Conservation (phyloP, 805 yeast genomes). For the Metschnikowia colocasiae region DNA sequence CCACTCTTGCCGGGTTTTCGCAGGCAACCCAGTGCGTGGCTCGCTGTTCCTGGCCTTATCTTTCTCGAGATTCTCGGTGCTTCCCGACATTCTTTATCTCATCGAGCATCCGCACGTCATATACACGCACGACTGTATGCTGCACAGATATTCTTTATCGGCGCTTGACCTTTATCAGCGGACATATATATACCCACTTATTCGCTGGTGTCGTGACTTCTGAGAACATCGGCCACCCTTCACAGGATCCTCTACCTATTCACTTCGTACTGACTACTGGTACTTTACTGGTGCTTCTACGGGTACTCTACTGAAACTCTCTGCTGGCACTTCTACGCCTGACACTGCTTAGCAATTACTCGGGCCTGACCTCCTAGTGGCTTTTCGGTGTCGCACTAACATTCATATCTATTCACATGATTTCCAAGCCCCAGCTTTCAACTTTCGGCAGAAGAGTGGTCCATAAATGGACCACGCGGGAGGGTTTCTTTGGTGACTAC, state of each 20-base stretch:
- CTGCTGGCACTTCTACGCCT: too few species aligned
- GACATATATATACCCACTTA: background rate
- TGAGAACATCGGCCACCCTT: background rate
- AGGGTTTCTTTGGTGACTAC: slow-evolving; percentile 84
- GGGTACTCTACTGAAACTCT: too few species aligned
- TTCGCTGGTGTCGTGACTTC: background rate
- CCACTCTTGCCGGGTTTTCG: too few species aligned
- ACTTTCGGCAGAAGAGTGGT: slow-evolving; percentile 19
- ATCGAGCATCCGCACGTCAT: background rate
- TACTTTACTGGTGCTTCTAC: too few species aligned
- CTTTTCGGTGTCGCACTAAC: too few species aligned
- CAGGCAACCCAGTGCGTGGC: too few species aligned
- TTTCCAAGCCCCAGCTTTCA: slow-evolving; percentile 6
- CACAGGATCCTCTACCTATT: too few species aligned
- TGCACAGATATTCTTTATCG: background rate
- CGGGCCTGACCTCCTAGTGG: too few species aligned
- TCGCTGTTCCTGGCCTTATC: background rate
- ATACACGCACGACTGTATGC: slow-evolving; percentile 1
- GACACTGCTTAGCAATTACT: too few species aligned
- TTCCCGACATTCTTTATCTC: slow-evolving; percentile 6
- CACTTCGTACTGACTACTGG: too few species aligned
- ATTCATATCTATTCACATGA: slow-evolving; percentile 1
- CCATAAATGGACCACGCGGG: slow-evolving; percentile 62
- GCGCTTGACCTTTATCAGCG: background rate
- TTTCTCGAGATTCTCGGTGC: slow-evolving; percentile 1